Evolutionary conservation across 768 basidiomycete species (phyloP), one percentile per base, ranked within the genome.

Genomic region (Agaricus blazei): DNA sequence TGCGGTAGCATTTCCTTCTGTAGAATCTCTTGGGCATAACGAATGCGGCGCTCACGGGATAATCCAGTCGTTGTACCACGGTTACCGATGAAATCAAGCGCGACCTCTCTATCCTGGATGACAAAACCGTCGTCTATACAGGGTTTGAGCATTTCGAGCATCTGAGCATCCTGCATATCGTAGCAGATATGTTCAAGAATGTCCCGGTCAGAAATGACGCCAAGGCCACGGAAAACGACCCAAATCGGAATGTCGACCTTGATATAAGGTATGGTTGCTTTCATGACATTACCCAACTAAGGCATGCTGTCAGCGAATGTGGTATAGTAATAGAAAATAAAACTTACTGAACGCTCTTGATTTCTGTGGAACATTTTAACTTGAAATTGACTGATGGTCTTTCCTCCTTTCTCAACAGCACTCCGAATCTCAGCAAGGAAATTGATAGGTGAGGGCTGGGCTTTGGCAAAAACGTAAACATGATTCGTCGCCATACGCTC

Each of bases 401-500:
- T 98, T 49, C 97, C 97, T 54, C 96, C 94, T 67, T 93, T 96
- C 74, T 98, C 97, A 11, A 98, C 92, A 4, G 94, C 93, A 70
- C 92, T 94, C 58, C 96, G 88, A 70, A 99, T 97, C 69, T 98
- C 95, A 37, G 97, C 93, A 42, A 98, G 81, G 72, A 96, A 97
- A 60, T 86, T 93, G 63, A 97, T 90, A 1, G 95, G 94, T 15
- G 93, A 95, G 3, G 96, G 95, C 62, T 96, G 93, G 0, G 92
- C 92, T 72, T 98, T 99, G 50, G 95, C 93, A 65, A 99, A 99
- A 51, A 98, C 94, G 71, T 98, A 99, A 61, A 99, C 97, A 65
- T 97, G 95, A 73, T 99, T 99, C 24, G 93, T 95, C 9, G 97
- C 96, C 95, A 98, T 98, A 51, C 97, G 86, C 69, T 99, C 97